These are phyloP conservation scores for Adansonia madagascariensis DNA, from an alignment of 441 rosid genomes.

Conservation along the genomic window DNA sequence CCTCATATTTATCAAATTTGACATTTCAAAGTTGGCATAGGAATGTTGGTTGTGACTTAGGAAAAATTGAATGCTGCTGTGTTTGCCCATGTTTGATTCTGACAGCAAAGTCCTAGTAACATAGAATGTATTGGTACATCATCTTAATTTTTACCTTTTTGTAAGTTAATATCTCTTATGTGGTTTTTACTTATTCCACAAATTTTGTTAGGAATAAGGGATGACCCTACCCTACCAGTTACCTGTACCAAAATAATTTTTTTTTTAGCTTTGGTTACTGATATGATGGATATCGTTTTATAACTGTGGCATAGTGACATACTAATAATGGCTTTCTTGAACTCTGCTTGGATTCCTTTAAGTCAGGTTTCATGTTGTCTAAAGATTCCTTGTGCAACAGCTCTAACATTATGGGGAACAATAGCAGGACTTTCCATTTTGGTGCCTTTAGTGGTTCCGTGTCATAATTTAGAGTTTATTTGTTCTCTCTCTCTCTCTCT, in stretches of 20 bases:
- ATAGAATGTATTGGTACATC: not conserved
- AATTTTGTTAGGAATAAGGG: not conserved
- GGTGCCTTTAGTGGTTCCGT: not conserved
- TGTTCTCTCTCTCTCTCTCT: not conserved
- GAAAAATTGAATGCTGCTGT: slow-evolving; percentile 2
- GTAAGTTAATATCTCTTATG: not conserved
- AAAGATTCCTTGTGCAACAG: too few relatives aligned
- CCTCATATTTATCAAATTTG: not conserved
- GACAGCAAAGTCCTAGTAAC: not conserved
- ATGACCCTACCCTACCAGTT: not conserved
- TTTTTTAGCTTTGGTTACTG: not conserved
- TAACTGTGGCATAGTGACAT: not conserved
- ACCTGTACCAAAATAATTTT: not conserved
- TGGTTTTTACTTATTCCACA: not conserved
- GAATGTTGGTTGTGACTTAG: not conserved
- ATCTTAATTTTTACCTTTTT: slow-evolving; percentile 3
- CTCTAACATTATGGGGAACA: too few relatives aligned
- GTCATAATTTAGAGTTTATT: not conserved
- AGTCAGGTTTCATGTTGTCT: not conserved
- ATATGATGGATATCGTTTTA: not conserved
- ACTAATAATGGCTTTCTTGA: not conserved
- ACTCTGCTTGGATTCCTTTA: not conserved
- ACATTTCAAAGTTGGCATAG: not conserved
- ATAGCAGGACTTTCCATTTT: not conserved
- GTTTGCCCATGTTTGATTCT: not conserved